A percentile compares a stretch with the other conserved stretches of the same genome.
Conservation (phyloP, 306 rosid genomes). For the Vigna mungo region DNA sequence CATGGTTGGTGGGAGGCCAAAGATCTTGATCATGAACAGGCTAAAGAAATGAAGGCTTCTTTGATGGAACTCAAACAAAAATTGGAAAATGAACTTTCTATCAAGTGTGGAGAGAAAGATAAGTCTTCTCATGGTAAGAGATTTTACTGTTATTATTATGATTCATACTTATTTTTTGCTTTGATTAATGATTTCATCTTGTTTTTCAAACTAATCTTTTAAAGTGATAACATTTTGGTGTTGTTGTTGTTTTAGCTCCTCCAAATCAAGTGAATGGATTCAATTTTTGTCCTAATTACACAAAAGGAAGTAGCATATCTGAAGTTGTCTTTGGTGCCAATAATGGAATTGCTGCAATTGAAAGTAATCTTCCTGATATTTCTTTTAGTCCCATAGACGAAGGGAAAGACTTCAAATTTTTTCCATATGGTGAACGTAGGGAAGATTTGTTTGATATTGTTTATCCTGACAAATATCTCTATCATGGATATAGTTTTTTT, state of each 20-base stretch:
- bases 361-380: not conserved
- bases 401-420: not conserved
- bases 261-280: not conserved
- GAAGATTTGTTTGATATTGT: slow-evolving; percentile 6
- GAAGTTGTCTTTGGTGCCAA: not conserved
- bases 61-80: not conserved
- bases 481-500: not conserved
- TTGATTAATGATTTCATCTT: not conserved
- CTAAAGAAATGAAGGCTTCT: not conserved
- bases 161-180: too few relatives aligned
- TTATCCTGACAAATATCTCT: not conserved
- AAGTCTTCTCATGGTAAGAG: not conserved
- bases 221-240: not conserved
- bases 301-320: not conserved
- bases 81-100: not conserved
- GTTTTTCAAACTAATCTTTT: not conserved
- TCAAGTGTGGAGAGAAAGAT: not conserved
- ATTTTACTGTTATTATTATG: not conserved
- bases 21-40: not conserved
- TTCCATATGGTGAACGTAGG: slow-evolving; percentile 1
- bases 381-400: not conserved
- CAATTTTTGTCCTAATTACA: too few relatives aligned
- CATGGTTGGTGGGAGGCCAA: not conserved
- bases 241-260: not conserved
- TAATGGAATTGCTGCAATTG: not conserved